Percentiles rank a stretch among this genome's conserved stretches.
Evolutionary conservation across 208 protist species (phyloP).

Genomic region (Wallacemonas sp.): DNA sequence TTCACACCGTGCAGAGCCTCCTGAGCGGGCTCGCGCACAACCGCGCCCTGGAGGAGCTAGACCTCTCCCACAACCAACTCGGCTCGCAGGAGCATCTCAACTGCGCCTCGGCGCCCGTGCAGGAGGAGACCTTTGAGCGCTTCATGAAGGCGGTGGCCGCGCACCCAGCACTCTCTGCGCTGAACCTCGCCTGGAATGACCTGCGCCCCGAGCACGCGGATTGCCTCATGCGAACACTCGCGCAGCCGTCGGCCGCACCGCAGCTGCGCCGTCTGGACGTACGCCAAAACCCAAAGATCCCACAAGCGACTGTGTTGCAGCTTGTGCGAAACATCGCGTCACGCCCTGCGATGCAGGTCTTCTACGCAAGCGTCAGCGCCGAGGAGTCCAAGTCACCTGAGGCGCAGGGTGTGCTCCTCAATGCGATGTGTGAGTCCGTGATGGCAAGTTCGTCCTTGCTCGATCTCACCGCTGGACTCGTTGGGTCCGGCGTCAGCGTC

Average conservation of each 20-base stretch:
- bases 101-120: conserved; percentile 2
- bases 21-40: conserved; percentile 32
- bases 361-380: conserved; percentile 27
- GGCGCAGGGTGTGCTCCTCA: conserved; percentile 20
- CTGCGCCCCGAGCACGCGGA: conserved; percentile 51
- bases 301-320: conserved; percentile 22
- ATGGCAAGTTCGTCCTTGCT: conserved; percentile 37
- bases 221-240: conserved; percentile 23
- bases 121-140: conserved; percentile 13
- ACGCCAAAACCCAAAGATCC: conserved; percentile 48
- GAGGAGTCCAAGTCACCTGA: conserved; percentile 15
- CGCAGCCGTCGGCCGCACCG: conserved; percentile 14
- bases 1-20: conserved; percentile 35
- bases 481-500: conserved; percentile 11
- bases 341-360: conserved; percentile 42
- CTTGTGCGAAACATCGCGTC: conserved; percentile 26
- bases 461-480: conserved; percentile 29
- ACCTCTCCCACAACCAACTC: conserved; percentile 78
- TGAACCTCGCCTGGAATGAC: conserved; percentile 81
- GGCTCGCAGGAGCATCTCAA: conserved; percentile 44
- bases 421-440: conserved; percentile 31
- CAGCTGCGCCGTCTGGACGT: conserved; percentile 36
- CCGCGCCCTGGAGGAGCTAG: conserved; percentile 33
- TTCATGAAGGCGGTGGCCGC: background rate
- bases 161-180: conserved; percentile 35